Evolutionary conservation across 148 eudicot species (phyloP).

Genomic region (Vaccinium myrtillus): DNA sequence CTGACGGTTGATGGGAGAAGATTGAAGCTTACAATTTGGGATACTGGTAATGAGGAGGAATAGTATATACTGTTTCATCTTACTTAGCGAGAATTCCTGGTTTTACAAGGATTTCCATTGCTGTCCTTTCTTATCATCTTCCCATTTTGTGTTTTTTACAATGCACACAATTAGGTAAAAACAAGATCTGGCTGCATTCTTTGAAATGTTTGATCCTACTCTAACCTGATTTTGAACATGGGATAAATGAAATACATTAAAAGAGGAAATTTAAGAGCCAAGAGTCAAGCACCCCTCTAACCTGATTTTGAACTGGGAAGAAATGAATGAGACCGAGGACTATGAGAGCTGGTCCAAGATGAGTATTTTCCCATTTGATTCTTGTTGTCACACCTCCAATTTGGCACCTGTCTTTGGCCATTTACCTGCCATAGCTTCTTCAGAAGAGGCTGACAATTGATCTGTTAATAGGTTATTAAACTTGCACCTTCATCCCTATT

Average conservation of each 20-base stretch:
- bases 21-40: slow-evolving; percentile 93
- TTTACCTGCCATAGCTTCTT: neutral
- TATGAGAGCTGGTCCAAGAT: neutral
- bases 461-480: neutral
- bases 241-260: neutral
- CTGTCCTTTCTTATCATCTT: neutral
- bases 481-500: neutral
- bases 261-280: neutral
- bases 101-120: neutral
- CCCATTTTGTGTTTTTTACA: neutral
- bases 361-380: neutral
- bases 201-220: neutral
- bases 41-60: slow-evolving; percentile 49
- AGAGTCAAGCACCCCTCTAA: neutral
- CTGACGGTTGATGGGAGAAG: slow-evolving; percentile 68
- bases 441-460: neutral
- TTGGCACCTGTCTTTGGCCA: neutral
- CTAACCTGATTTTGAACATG: neutral
- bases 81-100: neutral
- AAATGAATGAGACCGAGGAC: neutral
- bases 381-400: neutral
- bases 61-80: neutral
- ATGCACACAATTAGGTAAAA: neutral
- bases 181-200: neutral
- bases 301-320: neutral